Base-by-base conservation (phyloP, 805 yeast species). In the Yarrowia osloensis region DNA sequence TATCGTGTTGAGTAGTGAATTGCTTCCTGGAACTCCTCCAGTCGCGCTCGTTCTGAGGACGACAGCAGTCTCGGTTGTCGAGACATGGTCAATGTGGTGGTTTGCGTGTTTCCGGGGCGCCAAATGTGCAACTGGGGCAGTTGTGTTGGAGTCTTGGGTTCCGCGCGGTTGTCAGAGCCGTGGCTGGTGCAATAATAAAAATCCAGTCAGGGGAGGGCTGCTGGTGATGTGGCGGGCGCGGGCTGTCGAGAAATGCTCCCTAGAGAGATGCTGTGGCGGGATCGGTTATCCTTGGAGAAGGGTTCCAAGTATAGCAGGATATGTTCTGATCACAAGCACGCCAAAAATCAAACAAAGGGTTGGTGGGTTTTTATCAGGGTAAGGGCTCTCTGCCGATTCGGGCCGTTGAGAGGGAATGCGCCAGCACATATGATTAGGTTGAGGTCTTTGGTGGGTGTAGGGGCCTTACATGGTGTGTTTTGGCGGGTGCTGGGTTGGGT, bases 1-100 rank as follows among this genome's bases (percentile, higher is more conserved):
- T 94, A 95, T 73, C 97, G 80, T 67, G 96, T 95, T 11, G 97
- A 91, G 76, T 95, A 95, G 77, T 95, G 97, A 73, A 95, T 95
- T 77, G 89, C 85, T 67, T 95, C 98, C 75, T 90, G 96, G 75
- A 91, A 95, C 75, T 94, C 97, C 72, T 89, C 85, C 44, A 94
- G 88, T 63, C 94, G 86, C 39, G 92, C 91, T 70, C 96, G 82
- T 76, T 95, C 99, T 31, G 87, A 81, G 42, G 90, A 94, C 1
- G 95, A 83, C 63, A 95, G 83, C 73, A 87, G 88, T 75, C 98
- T 85, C 37, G 80, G 79, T 46, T 61, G 66, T 44, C 54, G 52
- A 5, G 66, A 61, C 66, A 61, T 59, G 8, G 40, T 19, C 28
- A 22, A 19, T 24, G 49, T 28, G 47, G 49, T 9, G 15, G 49